A percentile compares a stretch with the other conserved stretches of the same genome.
Conservation (phyloP, 768 basidiomycete species). For the Coprinopsis strossmayeri region DNA sequence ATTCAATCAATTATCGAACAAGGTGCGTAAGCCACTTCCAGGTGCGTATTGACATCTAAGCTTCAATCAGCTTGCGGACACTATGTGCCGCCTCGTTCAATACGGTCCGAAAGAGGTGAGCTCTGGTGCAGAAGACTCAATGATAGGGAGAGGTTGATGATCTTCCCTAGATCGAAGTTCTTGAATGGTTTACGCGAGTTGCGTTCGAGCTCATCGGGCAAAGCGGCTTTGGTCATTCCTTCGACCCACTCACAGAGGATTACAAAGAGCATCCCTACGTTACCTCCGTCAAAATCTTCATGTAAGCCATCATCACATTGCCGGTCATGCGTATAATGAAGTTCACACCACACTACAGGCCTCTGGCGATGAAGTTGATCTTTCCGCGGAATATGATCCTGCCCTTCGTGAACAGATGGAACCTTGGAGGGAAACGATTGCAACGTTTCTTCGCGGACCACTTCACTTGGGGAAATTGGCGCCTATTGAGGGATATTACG, state of each 20-base stretch:
- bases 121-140: background rate
- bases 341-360: background rate
- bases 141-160: too few species aligned
- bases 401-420: conserved; percentile 2
- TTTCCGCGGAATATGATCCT: conserved; percentile 7
- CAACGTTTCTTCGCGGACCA: conserved; percentile 25
- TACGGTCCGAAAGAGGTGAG: background rate
- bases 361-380: conserved; percentile 13
- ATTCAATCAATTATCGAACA: conserved; percentile 26
- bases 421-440: conserved; percentile 16
- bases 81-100: background rate
- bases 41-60: background rate
- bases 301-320: too few species aligned
- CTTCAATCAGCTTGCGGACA: background rate
- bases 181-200: conserved; percentile 30
- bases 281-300: conserved; percentile 22
- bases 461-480: too few species aligned
- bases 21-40: conserved; percentile 14
- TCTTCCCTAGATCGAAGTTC: conserved; percentile 23
- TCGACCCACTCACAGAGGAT: conserved; percentile 28
- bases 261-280: conserved; percentile 22
- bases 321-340: background rate
- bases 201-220: conserved; percentile 45
- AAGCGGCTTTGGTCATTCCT: conserved; percentile 36
- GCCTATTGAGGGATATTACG: conserved; percentile 15